Base-by-base conservation (phyloP, 2,329 filamentous ascomycete species). In the Fusarium setosum region DNA sequence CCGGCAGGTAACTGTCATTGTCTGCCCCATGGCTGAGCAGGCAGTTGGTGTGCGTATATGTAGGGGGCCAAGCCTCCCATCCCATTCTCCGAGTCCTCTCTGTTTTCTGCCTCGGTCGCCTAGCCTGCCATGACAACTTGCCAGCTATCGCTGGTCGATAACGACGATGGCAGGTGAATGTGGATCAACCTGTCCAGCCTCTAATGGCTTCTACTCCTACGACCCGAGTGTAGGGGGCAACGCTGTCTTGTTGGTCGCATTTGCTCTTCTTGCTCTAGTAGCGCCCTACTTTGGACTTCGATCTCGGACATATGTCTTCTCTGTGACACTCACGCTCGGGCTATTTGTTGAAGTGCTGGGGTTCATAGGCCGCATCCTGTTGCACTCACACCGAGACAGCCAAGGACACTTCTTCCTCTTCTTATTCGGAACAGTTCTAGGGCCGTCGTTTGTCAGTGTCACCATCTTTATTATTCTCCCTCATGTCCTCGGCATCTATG, bases 401-500 rank as follows among this genome's bases (percentile, higher is more conserved):
- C 73, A 75, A 45, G 69, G 72, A 4, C 78, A 74, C 57, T 84
- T 84, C 61, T 72, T 78, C 11, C 63, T 86, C 5, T 84, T 76
- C 56, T 70, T 85, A 29, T 63, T 83, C 12, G 83, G 84, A 17
- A 84, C 82, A 2, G 73, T 81, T 18, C 70, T 83, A 32, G 84
- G 83, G 1, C 81, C 84, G 15, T 81, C 79, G 3, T 73, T 84
- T 35, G 77, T 85, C 61, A 78, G 77, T 11, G 74, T 76, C 11
- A 79, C 82, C 23, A 72, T 84, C 24, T 84, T 82, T 52, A 71
- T 79, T 20, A 67, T 82, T 8, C 70, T 85, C 17, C 83, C 84
- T 3, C 82, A 82, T 41, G 72, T 85, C 20, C 73, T 86, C 32
- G 73, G 75, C 8, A 67, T 85, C 5, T 85, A 85, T 59, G 83